Evolutionary conservation across 148 eudicot species (phyloP), one percentile per base, ranked within the genome.

Genomic region (Polygonum aviculare): DNA sequence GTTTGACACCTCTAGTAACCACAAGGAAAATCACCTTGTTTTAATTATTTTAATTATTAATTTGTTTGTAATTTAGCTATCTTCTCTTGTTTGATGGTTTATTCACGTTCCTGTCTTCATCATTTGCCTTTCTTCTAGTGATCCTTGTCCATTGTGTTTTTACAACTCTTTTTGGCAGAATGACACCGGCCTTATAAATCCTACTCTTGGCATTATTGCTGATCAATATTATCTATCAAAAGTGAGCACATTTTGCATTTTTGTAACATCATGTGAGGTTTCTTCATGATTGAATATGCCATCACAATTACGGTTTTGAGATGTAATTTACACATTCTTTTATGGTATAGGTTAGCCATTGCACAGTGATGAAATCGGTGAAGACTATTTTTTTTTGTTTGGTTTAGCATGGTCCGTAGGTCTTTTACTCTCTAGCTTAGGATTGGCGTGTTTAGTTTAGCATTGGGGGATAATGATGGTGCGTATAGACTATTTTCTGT

Each of bases 401-500:
- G 79, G 78, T 74, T 90, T 88, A 81, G 98, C 98, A 51, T 94
- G 98, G 98, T 95, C 90, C 70, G 95, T 90, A 75, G 97, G 93
- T 73, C 57, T 90, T 33, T 90, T 88, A 51, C 55, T 51, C 55
- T 52, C 19, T 65, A 67, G 77, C 16, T 45, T 44, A 44, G 54
- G 22, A 44, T 44, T 72, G 49, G 54, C 39, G 41, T 35, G n/a
- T n/a, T n/a, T 41, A 41, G 6, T 41, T 41, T 41, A 41, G 45
- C 8, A 5, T 41, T 6, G 7, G 47, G 47, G 11, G 9, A 1
- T 7, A 44, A 44, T 44, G 47, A 67, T 67, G 72, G 19, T 36
- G 38, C 36, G 72, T 35, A 67, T 36, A 67, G 72, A 67, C 72
- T 18, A 31, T 62, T 35, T 62, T 31, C 6, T 51, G 57, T 16